Evolutionary conservation across 1,284 basidiomycete genomes (phyloP).

Genomic region (Tilletia walkeri): DNA sequence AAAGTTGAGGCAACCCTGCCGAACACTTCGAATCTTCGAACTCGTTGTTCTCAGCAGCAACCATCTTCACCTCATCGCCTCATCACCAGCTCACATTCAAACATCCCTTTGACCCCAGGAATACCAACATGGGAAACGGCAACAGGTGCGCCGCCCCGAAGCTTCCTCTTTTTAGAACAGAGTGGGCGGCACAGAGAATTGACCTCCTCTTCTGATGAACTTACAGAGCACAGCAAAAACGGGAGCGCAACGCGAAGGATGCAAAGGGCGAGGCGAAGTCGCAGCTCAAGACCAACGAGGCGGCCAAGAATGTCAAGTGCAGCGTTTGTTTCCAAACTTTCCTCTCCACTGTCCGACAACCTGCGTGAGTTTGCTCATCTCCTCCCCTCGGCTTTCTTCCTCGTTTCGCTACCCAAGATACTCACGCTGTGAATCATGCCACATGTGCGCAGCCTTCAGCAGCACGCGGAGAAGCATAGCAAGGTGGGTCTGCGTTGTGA

Average conservation of each 20-base stretch:
- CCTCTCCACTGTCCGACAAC: constrained; percentile 59
- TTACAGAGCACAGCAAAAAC: constrained; percentile 51
- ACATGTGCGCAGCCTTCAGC: constrained; percentile 27
- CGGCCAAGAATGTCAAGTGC: constrained; percentile 59
- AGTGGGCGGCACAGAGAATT: not conserved
- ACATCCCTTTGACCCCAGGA: not conserved
- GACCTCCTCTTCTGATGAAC: not conserved
- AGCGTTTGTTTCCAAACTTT: constrained; percentile 59
- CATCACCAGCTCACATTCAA: not conserved
- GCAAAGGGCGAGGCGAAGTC: constrained; percentile 40
- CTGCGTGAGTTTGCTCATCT: constrained; percentile 31
- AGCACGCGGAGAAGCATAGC: constrained; percentile 46
- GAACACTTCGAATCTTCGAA: not conserved
- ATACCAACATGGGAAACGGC: constrained; percentile 11
- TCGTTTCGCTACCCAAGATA: no score
- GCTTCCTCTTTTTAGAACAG: not conserved
- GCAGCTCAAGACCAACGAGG: constrained; percentile 55
- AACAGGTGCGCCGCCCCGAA: not conserved
- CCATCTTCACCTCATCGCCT: not conserved
- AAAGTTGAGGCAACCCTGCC: not conserved
- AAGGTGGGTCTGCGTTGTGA: constrained; percentile 32
- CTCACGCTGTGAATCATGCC: no score
- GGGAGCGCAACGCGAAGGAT: constrained; percentile 51
- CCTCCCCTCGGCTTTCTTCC: not conserved
- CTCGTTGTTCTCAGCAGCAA: not conserved